Evolutionary conservation across 1,139 yeast species (phyloP).

Genomic region (Yamadazyma aaseri): DNA sequence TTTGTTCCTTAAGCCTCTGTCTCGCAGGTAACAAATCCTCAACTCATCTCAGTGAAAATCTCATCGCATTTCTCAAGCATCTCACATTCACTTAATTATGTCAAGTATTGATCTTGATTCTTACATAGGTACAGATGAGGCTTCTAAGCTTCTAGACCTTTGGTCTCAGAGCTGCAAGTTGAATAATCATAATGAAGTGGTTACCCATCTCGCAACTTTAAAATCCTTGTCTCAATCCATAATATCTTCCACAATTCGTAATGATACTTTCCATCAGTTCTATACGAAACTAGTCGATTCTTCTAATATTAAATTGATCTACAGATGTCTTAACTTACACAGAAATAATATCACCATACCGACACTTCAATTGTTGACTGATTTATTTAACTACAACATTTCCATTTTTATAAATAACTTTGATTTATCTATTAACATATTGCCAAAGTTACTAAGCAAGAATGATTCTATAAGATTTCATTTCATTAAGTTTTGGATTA

Average conservation of each 20-base stretch:
- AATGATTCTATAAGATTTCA: constrained; percentile 51
- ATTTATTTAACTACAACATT: constrained; percentile 51
- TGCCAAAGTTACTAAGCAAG: constrained; percentile 65
- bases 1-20: too few relatives aligned
- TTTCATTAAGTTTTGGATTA: constrained; percentile 62
- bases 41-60: neutral
- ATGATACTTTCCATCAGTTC: constrained; percentile 18
- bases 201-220: constrained; percentile 3
- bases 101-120: constrained; percentile 3
- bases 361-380: constrained; percentile 52
- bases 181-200: constrained; percentile 55
- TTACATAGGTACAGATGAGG: constrained; percentile 9
- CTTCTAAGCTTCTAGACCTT: constrained; percentile 21
- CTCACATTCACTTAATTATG: constrained; percentile 1
- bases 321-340: constrained; percentile 61
- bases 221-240: constrained; percentile 6
- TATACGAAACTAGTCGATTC: constrained; percentile 51
- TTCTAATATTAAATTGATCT: constrained; percentile 60
- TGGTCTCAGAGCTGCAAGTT: constrained; percentile 68
- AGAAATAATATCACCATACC: constrained; percentile 65
- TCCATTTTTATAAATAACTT: constrained; percentile 63
- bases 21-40: too few relatives aligned
- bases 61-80: too few relatives aligned
- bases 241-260: constrained; percentile 4
- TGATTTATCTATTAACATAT: constrained; percentile 61